Evolutionary conservation across 2,329 filamentous ascomycete species (phyloP).

Genomic region (Xylariales sp.): DNA sequence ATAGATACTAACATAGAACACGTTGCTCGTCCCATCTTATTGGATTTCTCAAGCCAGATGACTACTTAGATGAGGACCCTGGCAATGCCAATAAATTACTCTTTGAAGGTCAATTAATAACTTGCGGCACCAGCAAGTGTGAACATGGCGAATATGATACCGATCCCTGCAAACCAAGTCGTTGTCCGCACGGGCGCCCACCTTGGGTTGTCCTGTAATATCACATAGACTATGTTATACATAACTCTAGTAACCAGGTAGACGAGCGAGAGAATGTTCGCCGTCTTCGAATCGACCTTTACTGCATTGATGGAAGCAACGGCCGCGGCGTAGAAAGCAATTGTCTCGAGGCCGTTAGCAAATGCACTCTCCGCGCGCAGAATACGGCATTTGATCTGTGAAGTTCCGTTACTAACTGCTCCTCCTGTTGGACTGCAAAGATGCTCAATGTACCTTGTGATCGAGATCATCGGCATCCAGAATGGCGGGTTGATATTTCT

Average conservation of each 20-base stretch:
- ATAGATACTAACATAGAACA: too few species aligned
- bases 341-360: conserved; percentile 15
- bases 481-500: conserved; percentile 12
- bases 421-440: too few species aligned
- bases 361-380: conserved; percentile 14
- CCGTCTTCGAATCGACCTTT: conserved; percentile 4
- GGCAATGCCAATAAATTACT: not conserved
- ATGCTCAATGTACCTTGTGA: conserved; percentile 5
- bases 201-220: conserved; percentile 13
- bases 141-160: conserved; percentile 13
- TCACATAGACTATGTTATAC: conserved; percentile 15
- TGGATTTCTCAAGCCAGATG: not conserved
- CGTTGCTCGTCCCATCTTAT: too few species aligned
- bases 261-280: conserved; percentile 10
- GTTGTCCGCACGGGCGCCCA: conserved; percentile 12
- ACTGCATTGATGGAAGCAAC: conserved; percentile 11
- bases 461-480: conserved; percentile 12
- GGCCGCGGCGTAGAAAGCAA: conserved; percentile 13
- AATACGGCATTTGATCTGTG: conserved; percentile 13
- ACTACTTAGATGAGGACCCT: not conserved
- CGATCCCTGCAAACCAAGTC: conserved; percentile 13
- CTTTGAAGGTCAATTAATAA: conserved; percentile 3
- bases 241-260: conserved; percentile 11
- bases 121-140: conserved; percentile 6
- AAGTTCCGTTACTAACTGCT: not conserved